Conservation (phyloP, 2,329 filamentous ascomycete species). For the Monosporascus cannonballus region DNA sequence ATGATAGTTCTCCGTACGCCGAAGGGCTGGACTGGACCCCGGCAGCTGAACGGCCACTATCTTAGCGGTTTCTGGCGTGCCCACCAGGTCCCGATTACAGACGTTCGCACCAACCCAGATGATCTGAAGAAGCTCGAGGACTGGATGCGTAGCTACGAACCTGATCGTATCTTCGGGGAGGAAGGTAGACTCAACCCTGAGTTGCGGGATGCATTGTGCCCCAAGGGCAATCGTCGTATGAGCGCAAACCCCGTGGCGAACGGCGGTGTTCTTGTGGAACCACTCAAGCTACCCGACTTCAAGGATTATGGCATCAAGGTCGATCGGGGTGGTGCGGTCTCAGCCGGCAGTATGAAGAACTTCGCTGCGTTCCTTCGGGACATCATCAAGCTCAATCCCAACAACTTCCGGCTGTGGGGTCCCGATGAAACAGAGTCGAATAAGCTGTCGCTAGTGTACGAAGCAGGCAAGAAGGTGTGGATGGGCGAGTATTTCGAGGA, state of each 20-base stretch:
- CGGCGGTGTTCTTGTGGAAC: conserved; percentile 61
- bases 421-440: conserved; percentile 80
- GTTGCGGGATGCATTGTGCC: conserved; percentile 54
- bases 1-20: conserved; percentile 73
- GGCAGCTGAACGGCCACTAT: conserved; percentile 63
- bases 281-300: conserved; percentile 66
- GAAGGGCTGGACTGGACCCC: conserved; percentile 74
- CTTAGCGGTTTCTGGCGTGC: conserved; percentile 74
- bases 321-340: conserved; percentile 51
- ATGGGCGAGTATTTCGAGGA: conserved; percentile 73
- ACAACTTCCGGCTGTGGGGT: conserved; percentile 69
- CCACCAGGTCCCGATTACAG: conserved; percentile 72
- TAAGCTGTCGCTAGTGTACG: conserved; percentile 66
- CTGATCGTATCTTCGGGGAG: conserved; percentile 63
- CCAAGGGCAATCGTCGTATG: conserved; percentile 62
- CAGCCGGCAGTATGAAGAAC: conserved; percentile 61
- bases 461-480: conserved; percentile 74
- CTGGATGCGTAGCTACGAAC: conserved; percentile 74
- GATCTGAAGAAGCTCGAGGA: conserved; percentile 64
- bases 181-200: conserved; percentile 58
- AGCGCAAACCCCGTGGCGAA: conserved; percentile 73
- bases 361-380: conserved; percentile 64
- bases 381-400: conserved; percentile 57
- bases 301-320: conserved; percentile 59
- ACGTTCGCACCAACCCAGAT: conserved; percentile 57